A percentile compares a stretch with the other conserved stretches of the same genome.
Conservation (phyloP, 306 rosid genomes). For the Dalbergia oliveri region DNA sequence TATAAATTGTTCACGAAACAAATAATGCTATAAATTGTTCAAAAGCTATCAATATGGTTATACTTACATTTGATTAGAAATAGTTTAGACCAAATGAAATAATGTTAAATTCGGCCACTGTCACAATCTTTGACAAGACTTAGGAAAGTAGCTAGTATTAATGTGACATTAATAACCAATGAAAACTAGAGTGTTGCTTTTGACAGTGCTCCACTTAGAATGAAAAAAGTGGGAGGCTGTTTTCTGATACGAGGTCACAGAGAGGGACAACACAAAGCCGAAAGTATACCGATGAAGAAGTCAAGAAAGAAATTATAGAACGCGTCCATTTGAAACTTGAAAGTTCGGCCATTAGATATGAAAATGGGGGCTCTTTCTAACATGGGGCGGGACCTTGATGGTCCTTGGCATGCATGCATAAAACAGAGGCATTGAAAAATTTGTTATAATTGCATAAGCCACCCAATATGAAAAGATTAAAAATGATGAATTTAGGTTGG, state of each 20-base stretch:
- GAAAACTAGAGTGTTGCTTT: neutral
- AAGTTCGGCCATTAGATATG: neutral
- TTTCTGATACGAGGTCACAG: slow-evolving; percentile 9
- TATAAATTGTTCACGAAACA: neutral
- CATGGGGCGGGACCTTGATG: too few relatives aligned
- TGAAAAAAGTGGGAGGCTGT: neutral
- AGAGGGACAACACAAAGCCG: neutral
- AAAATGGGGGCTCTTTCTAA: too few relatives aligned
- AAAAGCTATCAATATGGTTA: neutral
- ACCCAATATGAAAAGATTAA: too few relatives aligned
- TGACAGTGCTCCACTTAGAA: neutral
- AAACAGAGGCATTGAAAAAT: too few relatives aligned
- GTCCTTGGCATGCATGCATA: too few relatives aligned
- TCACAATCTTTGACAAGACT: neutral
- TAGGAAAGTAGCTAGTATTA: neutral
- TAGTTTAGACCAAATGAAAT: slow-evolving; percentile 5
- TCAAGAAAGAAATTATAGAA: neutral
- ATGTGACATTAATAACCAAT: neutral
- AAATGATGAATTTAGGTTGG: too few relatives aligned
- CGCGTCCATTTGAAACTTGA: neutral
- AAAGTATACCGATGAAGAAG: neutral
- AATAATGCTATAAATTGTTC: neutral
- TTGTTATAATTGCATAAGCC: too few relatives aligned
- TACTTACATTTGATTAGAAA: slow-evolving; percentile 2
- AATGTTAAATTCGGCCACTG: neutral